These are phyloP conservation scores for Psilocybe mexicana DNA, from an alignment of 1,284 basidiomycete species.

Conservation along the genomic window DNA sequence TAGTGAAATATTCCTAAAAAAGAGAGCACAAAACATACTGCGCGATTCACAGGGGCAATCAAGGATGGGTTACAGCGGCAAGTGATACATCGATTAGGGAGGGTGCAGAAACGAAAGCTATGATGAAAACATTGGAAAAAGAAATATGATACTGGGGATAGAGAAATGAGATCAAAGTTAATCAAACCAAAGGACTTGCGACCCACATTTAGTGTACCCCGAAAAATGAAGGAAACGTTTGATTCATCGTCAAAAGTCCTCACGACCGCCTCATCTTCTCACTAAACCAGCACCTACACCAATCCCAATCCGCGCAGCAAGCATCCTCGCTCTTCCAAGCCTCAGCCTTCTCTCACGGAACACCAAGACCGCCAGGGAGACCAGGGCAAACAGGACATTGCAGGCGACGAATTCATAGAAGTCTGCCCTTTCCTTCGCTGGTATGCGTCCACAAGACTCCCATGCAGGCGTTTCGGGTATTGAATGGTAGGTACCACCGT, in stretches of 20 bases:
- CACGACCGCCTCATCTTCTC: conserved; percentile 9
- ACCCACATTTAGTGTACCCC: conserved; percentile 6
- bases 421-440: conserved; percentile 74
- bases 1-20: background rate
- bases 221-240: background rate
- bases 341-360: conserved; percentile 69
- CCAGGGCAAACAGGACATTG: conserved; percentile 70
- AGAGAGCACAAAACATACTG: background rate
- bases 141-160: background rate
- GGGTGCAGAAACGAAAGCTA: background rate
- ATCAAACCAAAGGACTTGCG: background rate
- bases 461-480: conserved; percentile 72
- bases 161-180: background rate
- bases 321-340: conserved; percentile 71
- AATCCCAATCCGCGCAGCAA: conserved; percentile 74
- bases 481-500: conserved; percentile 8
- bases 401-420: conserved; percentile 88
- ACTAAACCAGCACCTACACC: conserved; percentile 15
- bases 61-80: background rate
- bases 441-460: conserved; percentile 87
- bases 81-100: background rate
- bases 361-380: conserved; percentile 67
- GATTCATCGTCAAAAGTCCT: background rate
- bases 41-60: background rate
- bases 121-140: background rate